Conservation (phyloP, 163 green algal genomes). For the Smithsoniella earleae region DNA sequence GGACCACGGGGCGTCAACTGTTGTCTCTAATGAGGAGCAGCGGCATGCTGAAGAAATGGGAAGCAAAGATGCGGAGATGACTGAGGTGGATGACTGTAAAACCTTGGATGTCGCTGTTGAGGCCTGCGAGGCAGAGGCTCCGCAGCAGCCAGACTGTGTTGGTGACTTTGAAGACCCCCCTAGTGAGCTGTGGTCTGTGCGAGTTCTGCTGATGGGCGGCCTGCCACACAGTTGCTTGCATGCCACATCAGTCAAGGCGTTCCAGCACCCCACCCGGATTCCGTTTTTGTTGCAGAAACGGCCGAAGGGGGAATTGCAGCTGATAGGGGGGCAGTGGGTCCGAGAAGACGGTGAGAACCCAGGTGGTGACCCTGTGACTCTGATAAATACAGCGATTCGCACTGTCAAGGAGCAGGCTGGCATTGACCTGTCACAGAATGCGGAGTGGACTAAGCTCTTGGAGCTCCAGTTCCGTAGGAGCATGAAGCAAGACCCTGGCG, state of each 20-base stretch:
- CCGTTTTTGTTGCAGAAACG: conserved; percentile 39
- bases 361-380: conserved; percentile 33
- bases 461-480: conserved; percentile 17
- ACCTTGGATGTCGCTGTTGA: neutral
- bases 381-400: conserved; percentile 44
- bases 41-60: neutral
- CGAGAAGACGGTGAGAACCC: conserved; percentile 46
- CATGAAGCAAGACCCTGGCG: neutral
- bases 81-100: neutral
- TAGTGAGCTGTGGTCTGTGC: conserved; percentile 34
- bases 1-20: neutral
- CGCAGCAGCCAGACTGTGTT: too few species aligned
- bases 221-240: conserved; percentile 30
- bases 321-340: conserved; percentile 46
- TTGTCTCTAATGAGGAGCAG: neutral
- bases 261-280: conserved; percentile 44
- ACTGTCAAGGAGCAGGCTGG: conserved; percentile 38
- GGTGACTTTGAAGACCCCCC: too few species aligned
- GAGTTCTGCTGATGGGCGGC: conserved; percentile 44
- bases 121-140: neutral
- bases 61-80: neutral
- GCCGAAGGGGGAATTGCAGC: conserved; percentile 37
- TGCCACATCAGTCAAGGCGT: conserved; percentile 27
- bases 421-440: neutral
- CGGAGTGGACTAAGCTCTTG: conserved; percentile 15